Conservation (phyloP, 345 rosid species). For the Odontarrhena argentea region DNA sequence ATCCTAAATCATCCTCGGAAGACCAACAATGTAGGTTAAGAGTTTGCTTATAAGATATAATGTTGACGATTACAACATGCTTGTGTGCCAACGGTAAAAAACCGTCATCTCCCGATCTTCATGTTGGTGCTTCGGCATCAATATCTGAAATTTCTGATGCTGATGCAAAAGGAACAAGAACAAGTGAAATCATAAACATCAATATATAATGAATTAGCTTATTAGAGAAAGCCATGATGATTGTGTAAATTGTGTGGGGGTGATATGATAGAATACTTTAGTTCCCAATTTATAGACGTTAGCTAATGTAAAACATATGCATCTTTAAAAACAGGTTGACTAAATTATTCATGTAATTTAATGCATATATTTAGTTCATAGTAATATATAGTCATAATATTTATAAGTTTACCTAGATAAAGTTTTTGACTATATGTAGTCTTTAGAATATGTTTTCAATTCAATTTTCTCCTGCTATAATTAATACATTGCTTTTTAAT, state of each 20-base stretch:
- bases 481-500: too few relatives aligned
- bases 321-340: background rate
- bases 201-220: background rate
- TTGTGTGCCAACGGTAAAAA: slow-evolving; percentile 6
- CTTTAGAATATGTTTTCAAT: too few relatives aligned
- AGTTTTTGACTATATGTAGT: too few relatives aligned
- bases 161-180: slow-evolving; percentile 3
- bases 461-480: too few relatives aligned
- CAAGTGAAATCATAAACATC: slow-evolving; percentile 8
- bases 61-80: slow-evolving; percentile 18
- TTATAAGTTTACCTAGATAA: too few relatives aligned
- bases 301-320: background rate
- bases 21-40: slow-evolving; percentile 23
- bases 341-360: slow-evolving; percentile 8
- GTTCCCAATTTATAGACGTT: slow-evolving; percentile 17
- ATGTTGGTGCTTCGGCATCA: background rate
- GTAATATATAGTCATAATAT: too few relatives aligned
- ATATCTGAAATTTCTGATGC: background rate
- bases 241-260: background rate
- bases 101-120: background rate
- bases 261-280: background rate
- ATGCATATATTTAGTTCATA: background rate
- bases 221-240: slow-evolving; percentile 3
- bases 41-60: background rate
- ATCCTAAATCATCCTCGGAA: background rate